phyloP scores from a whole-genome alignment of 768 basidiomycete species.

The Saitozyma podzolica region DNA sequence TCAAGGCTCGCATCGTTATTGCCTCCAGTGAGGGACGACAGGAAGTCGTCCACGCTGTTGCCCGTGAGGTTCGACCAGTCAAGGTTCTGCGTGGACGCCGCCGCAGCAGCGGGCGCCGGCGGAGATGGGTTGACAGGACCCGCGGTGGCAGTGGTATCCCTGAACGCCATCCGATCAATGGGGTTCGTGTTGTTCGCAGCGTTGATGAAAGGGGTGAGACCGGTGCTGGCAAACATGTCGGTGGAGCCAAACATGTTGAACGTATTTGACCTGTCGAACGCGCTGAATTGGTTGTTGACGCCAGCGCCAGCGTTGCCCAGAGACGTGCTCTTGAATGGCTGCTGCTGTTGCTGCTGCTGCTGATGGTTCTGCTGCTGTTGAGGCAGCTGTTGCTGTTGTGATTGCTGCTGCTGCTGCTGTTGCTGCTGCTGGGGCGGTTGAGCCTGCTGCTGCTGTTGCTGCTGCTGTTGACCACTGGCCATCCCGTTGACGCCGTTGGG shows the following conservation, averaged over 20 bases:
- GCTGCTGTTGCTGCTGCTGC: too few species aligned
- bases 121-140: background rate
- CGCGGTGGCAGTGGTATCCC: conserved; percentile 21
- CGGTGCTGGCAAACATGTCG: background rate
- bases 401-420: conserved; percentile 2
- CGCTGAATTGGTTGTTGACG: background rate
- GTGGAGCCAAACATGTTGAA: background rate
- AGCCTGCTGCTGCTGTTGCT: conserved; percentile 1
- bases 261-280: background rate
- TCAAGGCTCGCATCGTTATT: conserved; percentile 11
- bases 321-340: too few species aligned
- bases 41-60: conserved; percentile 40
- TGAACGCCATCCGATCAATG: conserved; percentile 24
- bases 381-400: background rate
- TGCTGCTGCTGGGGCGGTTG: conserved; percentile 9
- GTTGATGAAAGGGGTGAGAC: conserved; percentile 1
- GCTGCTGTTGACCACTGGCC: conserved; percentile 4
- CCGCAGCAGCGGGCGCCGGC: background rate
- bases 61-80: conserved; percentile 36
- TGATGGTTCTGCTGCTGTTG: conserved; percentile 4
- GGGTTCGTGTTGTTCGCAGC: conserved; percentile 3
- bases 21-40: conserved; percentile 27
- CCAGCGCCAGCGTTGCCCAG: background rate
- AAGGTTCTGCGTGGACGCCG: background rate
- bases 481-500: conserved; percentile 21